Evolutionary conservation across 371 early-diverging fungal species (phyloP).

Genomic region (Cokeromyces recurvatus): DNA sequence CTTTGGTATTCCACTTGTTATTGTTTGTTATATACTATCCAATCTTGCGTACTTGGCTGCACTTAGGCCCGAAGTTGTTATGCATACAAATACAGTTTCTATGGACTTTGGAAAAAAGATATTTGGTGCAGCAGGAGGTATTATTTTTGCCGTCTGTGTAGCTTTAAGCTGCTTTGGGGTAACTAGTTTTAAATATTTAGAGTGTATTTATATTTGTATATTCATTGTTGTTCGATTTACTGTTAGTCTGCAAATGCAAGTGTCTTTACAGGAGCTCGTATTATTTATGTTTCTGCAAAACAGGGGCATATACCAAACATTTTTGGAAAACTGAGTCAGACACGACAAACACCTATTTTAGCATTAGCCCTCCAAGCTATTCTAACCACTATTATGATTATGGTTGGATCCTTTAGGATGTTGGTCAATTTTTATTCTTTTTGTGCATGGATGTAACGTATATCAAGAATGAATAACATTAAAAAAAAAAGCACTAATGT

Average conservation of each 20-base stretch:
- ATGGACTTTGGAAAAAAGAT: conserved; percentile 74
- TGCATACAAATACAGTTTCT: conserved; percentile 64
- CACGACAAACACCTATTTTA: conserved; percentile 63
- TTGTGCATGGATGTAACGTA: conserved; percentile 65
- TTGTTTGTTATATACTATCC: conserved; percentile 74
- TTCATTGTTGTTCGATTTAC: neutral
- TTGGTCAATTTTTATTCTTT: conserved; percentile 75
- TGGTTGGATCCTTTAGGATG: conserved; percentile 61
- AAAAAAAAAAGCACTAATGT: no score
- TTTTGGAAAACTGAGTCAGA: conserved; percentile 59
- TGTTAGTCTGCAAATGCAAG: conserved; percentile 69
- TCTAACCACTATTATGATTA: conserved; percentile 60
- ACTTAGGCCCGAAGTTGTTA: conserved; percentile 63
- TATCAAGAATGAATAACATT: no score
- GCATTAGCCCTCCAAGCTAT: conserved; percentile 63
- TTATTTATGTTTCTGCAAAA: conserved; percentile 67
- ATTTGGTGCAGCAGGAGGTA: conserved; percentile 69
- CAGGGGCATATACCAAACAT: conserved; percentile 68
- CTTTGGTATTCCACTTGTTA: conserved; percentile 71
- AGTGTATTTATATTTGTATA: neutral
- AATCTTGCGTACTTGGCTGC: conserved; percentile 88
- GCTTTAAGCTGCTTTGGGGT: conserved; percentile 73
- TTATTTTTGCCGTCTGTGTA: conserved; percentile 70
- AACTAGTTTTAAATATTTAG: conserved; percentile 7
- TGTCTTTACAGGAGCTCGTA: conserved; percentile 71